phyloP scores from a whole-genome alignment of 1,284 basidiomycete species.

The Cutaneotrichosporon cutaneum region DNA sequence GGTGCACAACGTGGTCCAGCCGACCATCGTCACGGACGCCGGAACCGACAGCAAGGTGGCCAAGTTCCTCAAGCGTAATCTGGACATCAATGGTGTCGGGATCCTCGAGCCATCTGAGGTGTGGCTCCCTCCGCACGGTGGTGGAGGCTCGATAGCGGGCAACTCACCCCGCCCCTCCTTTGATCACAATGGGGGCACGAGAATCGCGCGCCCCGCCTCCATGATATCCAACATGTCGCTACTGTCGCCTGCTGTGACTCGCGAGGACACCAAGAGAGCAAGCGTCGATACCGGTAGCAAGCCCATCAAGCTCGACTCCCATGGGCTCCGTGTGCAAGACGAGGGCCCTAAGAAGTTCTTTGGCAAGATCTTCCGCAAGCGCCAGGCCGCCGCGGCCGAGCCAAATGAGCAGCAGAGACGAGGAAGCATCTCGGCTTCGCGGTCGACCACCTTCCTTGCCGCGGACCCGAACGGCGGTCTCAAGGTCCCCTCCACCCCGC shows the following conservation, averaged over 20 bases:
- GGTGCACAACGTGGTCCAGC: conserved; percentile 83
- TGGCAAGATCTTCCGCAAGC: conserved; percentile 68
- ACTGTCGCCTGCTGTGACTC: conserved; percentile 35
- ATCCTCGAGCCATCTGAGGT: conserved; percentile 79
- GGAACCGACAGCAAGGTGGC: conserved; percentile 94
- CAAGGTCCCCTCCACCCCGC: conserved; percentile 11
- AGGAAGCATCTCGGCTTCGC: conserved; percentile 1
- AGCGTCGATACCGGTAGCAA: conserved; percentile 33
- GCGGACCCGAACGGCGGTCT: conserved; percentile 4
- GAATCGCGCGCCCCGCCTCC: conserved; percentile 31
- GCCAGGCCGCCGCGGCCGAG: conserved; percentile 9
- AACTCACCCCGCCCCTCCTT: conserved; percentile 21
- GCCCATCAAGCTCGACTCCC: conserved; percentile 20
- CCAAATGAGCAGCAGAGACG: conserved; percentile 3
- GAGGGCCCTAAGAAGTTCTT: conserved; percentile 63
- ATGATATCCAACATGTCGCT: conserved; percentile 37
- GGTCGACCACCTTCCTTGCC: conserved; percentile 4
- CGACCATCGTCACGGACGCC: conserved; percentile 66
- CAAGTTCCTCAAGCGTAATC: conserved; percentile 76
- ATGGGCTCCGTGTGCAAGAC: conserved; percentile 14
- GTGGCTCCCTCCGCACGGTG: conserved; percentile 53
- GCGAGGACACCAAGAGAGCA: conserved; percentile 25
- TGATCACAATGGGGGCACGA: conserved; percentile 3
- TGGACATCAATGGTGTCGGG: conserved; percentile 77
- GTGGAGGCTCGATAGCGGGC: background rate